Evolutionary conservation across 2,329 filamentous ascomycete genomes (phyloP), one percentile per base, ranked within the genome.

Genomic region (Hymenoscyphus linearis): DNA sequence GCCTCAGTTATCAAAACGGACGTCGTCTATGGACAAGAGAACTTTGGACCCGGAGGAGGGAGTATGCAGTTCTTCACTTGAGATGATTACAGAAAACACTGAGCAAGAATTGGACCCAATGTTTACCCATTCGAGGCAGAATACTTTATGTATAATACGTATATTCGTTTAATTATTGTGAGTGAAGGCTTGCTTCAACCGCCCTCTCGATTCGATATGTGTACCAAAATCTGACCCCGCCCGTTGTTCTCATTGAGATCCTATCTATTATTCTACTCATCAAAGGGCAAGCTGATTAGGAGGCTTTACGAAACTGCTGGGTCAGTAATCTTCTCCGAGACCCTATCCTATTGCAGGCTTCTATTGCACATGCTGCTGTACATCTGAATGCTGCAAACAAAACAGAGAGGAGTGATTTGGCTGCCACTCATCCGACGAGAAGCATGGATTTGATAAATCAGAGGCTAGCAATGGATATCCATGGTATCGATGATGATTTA

Each of bases 131-230:
- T 47, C 40, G 4, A 47, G 18, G 4, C 40, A 47, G 9, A n/a
- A 47, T 16, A 47, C 5, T 47, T 22, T 47, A 9, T 22, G 40
- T 47, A 47, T 22, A 47, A 18, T n/a, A n/a, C n/a, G n/a, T n/a
- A 12, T 47, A 18, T 47, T 4, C 53, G 3, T 59, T 59, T 53
- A 37, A 59, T 26, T 59, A 59, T 37, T 59, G 57, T 59, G 18
- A 35, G 57, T 36, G 18, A 18, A 47, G n/a, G 18, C 16, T 47
- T 22, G 40, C n/a, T 9, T 16, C n/a, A 47, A 18, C n/a, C 22
- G 13, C n/a, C 40, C 9, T 9, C n/a, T 25, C 9, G 27, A 31
- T 4, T 31, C 4, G 9, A 7, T 31, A 31, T 18, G n/a, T 18
- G 2, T 47, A 47, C 10, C n/a, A 37, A 18, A 5, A 26, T 26